phyloP scores from a whole-genome alignment of 108 stramenopile species.

The Stephanodiscus minutulus region DNA sequence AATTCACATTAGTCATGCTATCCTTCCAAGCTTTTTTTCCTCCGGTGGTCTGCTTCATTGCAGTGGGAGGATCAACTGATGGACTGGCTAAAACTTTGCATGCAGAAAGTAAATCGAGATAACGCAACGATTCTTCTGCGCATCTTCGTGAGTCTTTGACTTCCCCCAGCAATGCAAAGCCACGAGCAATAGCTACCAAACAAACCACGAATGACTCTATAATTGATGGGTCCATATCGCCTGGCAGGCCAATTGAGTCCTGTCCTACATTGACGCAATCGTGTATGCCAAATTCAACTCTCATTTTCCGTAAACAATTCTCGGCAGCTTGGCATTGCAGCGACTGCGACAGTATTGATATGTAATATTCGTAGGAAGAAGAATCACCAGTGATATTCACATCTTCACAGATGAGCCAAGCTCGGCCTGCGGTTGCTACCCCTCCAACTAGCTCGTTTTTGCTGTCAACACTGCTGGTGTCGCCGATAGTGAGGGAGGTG shows the following conservation, averaged over 20 bases:
- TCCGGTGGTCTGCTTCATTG: slow-evolving; percentile 7
- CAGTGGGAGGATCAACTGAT: background rate
- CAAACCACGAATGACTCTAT: slow-evolving; percentile 63
- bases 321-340: slow-evolving; percentile 59
- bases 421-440: slow-evolving; percentile 68
- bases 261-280: background rate
- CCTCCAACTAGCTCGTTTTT: slow-evolving; percentile 62
- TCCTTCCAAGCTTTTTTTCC: slow-evolving; percentile 62
- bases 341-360: slow-evolving; percentile 73
- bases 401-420: slow-evolving; percentile 54
- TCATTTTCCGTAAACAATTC: slow-evolving; percentile 58
- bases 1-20: slow-evolving; percentile 9
- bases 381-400: slow-evolving; percentile 48
- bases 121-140: slow-evolving; percentile 30
- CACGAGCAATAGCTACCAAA: slow-evolving; percentile 63
- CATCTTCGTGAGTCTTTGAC: slow-evolving; percentile 29
- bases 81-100: slow-evolving; percentile 7
- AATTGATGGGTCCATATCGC: slow-evolving; percentile 44
- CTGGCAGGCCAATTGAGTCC: background rate
- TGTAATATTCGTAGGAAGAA: slow-evolving; percentile 86
- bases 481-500: slow-evolving; percentile 31
- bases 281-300: slow-evolving; percentile 34
- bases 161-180: slow-evolving; percentile 63
- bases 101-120: slow-evolving; percentile 14
- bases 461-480: background rate